Evolutionary conservation across 192 early-diverging fungal species (phyloP), one percentile per base, ranked within the genome.

Genomic region (Funneliformis mosseae): DNA sequence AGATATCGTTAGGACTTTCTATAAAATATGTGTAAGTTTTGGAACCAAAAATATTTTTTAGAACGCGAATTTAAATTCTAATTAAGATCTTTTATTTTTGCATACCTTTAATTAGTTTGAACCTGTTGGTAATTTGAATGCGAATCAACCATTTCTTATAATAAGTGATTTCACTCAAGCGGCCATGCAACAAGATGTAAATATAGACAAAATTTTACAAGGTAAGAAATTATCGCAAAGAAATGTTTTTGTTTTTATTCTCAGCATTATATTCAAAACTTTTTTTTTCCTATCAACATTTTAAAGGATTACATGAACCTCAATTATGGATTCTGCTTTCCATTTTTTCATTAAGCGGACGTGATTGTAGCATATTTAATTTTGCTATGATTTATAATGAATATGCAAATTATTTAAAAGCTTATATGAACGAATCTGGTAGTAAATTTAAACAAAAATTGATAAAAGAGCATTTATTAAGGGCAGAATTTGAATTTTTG

Each of bases 11-110:
- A 45, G 71, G 27, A 18, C 9, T 46, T 46, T 73, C 16, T 43
- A 50, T 28, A 73, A 73, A 73, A 73, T 73, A 73, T 28, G 71
- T 28, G 71, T 50, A 48, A 73, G 45, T 73, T 4, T 68, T 45
- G 33, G n/a, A n/a, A 33, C 18, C 6, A 7, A 50, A 50, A 12
- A 55, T n/a, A n/a, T n/a, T 21, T 55, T 21, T 55, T 3, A 45
- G 5, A 7, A 45, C 6, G 43, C 5, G 5, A 9, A 45, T 4
- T 55, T 55, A 50, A 33, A 33, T 21, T 55, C 18, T 55, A 55
- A 10, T 6, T 45, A 21, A 21, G 16, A 55, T 55, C 21, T 4
- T 45, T 0, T 0, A 4, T 45, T 45, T 10, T 45, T 55, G 16
- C 21, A 21, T 2, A 18, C 16, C 4, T 55, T 11, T 55, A 21